Base-by-base conservation (phyloP, 805 yeast genomes). In the Spencermartinsiella europaea region DNA sequence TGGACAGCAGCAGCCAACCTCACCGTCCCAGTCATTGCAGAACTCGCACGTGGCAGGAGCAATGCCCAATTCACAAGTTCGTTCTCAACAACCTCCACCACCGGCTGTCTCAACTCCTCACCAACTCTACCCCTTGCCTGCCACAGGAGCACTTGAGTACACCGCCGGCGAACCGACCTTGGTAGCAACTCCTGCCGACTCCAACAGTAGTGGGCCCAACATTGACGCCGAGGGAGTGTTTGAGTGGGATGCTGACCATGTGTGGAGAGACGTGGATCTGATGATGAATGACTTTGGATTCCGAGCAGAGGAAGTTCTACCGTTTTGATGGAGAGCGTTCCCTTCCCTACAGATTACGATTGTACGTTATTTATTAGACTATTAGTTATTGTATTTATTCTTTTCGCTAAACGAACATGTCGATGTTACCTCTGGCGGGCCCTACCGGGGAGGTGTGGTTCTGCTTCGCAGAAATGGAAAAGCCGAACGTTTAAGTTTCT, bases 281-380 rank as follows among this genome's bases (percentile, higher is more conserved):
- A 85, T 88, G 48, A 86, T 88, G 95, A 86, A 85, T 60, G 95
- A 87, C 60, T 88, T 87, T 66, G 96, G 96, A 3, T 88, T 88
- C 69, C 86, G 85, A 54, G 80, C 87, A 2, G 73, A 72, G 44
- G 54, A 50, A 36, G 52, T 42, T 33, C 48, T 21, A 34, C 48
- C 37, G 37, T 44, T 25, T 12, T 25, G n/a, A n/a, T n/a, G n/a
- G n/a, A n/a, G n/a, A n/a, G n/a, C n/a, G n/a, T n/a, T n/a, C n/a
- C n/a, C n/a, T n/a, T n/a, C n/a, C n/a, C n/a, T n/a, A n/a, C n/a
- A n/a, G 38, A 39, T 44, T 38, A 34, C 20, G 17, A 38, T 31
- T 34, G 38, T 7, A n/a, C 7, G 7, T 10, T n/a, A 7, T 34
- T 8, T 34, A 31, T 31, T 15, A 17, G 35, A 31, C 16, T 31